Percentiles rank a stretch among this genome's conserved stretches.
These are phyloP conservation scores for Olyra latifolia DNA, from an alignment of 176 grass and related monocot genomes.

Conservation along the genomic window DNA sequence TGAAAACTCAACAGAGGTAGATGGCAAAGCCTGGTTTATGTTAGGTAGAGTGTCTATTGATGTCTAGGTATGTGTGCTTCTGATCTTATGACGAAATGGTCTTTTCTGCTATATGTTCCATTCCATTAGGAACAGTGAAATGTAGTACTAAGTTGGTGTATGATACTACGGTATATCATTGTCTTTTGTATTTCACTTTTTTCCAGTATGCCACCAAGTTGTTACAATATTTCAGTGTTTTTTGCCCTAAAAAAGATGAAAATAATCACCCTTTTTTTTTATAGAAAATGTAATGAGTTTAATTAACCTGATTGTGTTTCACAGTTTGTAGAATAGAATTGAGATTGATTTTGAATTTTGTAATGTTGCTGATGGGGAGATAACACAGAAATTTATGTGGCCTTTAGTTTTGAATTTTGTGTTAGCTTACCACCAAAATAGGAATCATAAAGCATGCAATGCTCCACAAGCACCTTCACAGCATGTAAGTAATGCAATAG, in stretches of 20 bases:
- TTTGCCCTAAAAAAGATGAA: background rate
- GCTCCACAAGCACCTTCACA: background rate
- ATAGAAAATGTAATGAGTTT: background rate
- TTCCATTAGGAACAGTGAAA: background rate
- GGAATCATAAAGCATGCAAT: background rate
- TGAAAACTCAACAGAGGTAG: background rate
- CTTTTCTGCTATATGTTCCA: background rate
- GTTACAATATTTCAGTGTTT: background rate
- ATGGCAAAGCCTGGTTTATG: background rate
- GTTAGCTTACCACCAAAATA: slow-evolving; percentile 10
- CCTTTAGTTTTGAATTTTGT: background rate
- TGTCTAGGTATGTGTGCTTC: background rate
- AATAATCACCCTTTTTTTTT: background rate
- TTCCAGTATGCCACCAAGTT: background rate
- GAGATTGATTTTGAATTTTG: background rate
- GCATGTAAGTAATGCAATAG: background rate
- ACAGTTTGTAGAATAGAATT: background rate
- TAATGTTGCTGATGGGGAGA: background rate
- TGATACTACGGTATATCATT: background rate
- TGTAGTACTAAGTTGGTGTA: background rate
- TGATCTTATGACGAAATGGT: background rate
- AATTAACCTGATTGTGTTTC: background rate
- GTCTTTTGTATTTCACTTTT: background rate
- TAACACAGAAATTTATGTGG: background rate
- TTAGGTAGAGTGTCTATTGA: background rate